Percentiles rank a stretch among this genome's conserved stretches.
Conservation (phyloP, 2,329 filamentous ascomycete species). For the Xylariaceae sp. region DNA sequence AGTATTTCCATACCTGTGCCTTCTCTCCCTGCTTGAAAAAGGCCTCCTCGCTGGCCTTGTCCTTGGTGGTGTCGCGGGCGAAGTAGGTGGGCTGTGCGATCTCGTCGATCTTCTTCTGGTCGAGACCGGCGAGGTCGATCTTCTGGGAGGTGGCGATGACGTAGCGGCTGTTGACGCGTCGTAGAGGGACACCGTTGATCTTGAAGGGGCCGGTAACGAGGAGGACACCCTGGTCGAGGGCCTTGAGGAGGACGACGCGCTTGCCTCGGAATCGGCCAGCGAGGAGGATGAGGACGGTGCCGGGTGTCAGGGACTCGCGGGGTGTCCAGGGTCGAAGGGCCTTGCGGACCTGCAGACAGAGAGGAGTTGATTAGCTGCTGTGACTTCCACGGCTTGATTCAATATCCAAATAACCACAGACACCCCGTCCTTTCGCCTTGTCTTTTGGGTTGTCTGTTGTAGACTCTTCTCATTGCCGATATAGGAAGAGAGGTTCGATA, state of each 20-base stretch:
- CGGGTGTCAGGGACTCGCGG: constrained; percentile 85
- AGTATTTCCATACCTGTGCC: constrained; percentile 68
- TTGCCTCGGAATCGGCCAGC: constrained; percentile 99
- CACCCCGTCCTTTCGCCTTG: too few species aligned
- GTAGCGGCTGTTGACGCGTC: constrained; percentile 89
- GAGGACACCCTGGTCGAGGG: constrained; percentile 94
- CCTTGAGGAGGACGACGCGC: constrained; percentile 98
- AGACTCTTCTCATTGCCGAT: too few species aligned
- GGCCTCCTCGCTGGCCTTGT: constrained; percentile 95
- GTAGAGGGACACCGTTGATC: constrained; percentile 98
- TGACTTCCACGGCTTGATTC: too few species aligned
- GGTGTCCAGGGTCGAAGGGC: constrained; percentile 81
- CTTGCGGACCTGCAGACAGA: constrained; percentile 79
- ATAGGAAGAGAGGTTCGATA: too few species aligned
- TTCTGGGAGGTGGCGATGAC: constrained; percentile 87
- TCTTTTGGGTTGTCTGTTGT: too few species aligned
- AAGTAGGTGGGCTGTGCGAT: constrained; percentile 82
- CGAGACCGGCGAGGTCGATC: constrained; percentile 80
- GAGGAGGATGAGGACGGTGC: constrained; percentile 96
- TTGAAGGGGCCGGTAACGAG: constrained; percentile 99
- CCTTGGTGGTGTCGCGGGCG: constrained; percentile 87
- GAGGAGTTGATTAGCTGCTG: too few species aligned
- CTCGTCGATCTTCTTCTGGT: constrained; percentile 85
- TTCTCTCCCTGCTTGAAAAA: constrained; percentile 99
- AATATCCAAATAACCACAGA: too few species aligned